phyloP scores from a whole-genome alignment of 2,329 filamentous ascomycete species.

The Calonectria hawksworthii region DNA sequence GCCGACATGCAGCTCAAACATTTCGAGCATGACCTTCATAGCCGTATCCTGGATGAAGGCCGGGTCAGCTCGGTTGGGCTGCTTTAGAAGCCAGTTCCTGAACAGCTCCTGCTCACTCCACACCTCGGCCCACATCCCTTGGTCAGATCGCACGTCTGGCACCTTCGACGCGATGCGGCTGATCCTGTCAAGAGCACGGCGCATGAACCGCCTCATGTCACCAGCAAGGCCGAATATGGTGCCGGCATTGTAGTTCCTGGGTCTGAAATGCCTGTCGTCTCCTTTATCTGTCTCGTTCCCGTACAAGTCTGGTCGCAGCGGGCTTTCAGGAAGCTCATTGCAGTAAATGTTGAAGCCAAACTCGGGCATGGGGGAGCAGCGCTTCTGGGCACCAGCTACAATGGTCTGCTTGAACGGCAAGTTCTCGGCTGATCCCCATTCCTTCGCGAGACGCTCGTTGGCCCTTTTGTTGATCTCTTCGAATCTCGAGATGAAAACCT shows the following conservation, averaged over 20 bases:
- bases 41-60: not conserved
- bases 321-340: constrained; percentile 33
- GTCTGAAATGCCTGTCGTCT: constrained; percentile 18
- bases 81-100: constrained; percentile 10
- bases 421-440: constrained; percentile 2
- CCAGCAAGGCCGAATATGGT: constrained; percentile 42
- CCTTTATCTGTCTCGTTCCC: constrained; percentile 31
- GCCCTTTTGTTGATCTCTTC: constrained; percentile 35
- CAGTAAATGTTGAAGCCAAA: constrained; percentile 34
- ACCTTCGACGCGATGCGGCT: constrained; percentile 16
- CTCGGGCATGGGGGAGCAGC: constrained; percentile 30
- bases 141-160: constrained; percentile 41
- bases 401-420: constrained; percentile 39
- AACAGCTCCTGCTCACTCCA: constrained; percentile 44
- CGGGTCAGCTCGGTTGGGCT: not conserved
- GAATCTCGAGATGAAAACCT: constrained; percentile 43
- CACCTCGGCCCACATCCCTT: constrained; percentile 46
- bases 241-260: constrained; percentile 46
- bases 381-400: constrained; percentile 36
- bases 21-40: not conserved
- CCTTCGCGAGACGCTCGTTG: constrained; percentile 24
- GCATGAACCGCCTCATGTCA: constrained; percentile 40
- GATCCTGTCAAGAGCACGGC: constrained; percentile 39
- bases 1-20: constrained; percentile 38
- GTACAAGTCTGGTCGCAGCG: constrained; percentile 36